phyloP scores from a whole-genome alignment of 805 yeast species.

The Isabelozyma gotoi region DNA sequence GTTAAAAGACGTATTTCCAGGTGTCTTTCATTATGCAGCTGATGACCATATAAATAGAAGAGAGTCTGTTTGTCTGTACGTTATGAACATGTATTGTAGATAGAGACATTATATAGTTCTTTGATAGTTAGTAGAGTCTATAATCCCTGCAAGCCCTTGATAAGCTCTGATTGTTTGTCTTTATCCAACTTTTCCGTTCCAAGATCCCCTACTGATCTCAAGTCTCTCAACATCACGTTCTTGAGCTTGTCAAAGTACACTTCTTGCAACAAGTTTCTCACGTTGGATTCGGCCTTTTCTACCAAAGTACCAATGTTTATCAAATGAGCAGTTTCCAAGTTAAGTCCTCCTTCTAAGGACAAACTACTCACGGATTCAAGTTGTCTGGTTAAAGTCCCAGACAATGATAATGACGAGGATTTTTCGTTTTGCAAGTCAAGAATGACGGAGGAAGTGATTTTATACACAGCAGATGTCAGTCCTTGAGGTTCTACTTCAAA shows the following conservation, averaged over 20 bases:
- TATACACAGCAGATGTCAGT: slow-evolving; percentile 48
- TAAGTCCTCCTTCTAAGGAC: slow-evolving; percentile 27
- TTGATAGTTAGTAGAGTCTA: too few species aligned
- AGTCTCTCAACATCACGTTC: slow-evolving; percentile 64
- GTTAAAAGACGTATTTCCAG: neutral
- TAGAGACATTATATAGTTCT: too few species aligned
- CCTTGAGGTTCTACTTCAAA: slow-evolving; percentile 62
- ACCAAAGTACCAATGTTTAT: slow-evolving; percentile 81
- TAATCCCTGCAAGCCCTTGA: slow-evolving; percentile 38
- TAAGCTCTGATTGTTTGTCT: slow-evolving; percentile 32
- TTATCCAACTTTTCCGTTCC: slow-evolving; percentile 29
- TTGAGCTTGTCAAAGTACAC: slow-evolving; percentile 94
- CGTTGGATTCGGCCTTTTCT: slow-evolving; percentile 84
- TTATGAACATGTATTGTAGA: too few species aligned
- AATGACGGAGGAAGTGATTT: slow-evolving; percentile 84
- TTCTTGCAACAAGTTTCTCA: slow-evolving; percentile 85
- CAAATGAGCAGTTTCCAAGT: slow-evolving; percentile 66
- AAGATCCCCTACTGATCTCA: slow-evolving; percentile 38
- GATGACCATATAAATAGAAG: too few species aligned
- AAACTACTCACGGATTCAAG: slow-evolving; percentile 53
- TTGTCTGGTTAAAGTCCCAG: slow-evolving; percentile 89
- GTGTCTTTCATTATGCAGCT: too few species aligned
- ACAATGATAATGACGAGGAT: slow-evolving; percentile 42
- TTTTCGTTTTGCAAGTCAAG: slow-evolving; percentile 52
- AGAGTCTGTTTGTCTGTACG: too few species aligned